Evolutionary conservation across 345 rosid species (phyloP), one percentile per base, ranked within the genome.

Genomic region (Heritiera littoralis): DNA sequence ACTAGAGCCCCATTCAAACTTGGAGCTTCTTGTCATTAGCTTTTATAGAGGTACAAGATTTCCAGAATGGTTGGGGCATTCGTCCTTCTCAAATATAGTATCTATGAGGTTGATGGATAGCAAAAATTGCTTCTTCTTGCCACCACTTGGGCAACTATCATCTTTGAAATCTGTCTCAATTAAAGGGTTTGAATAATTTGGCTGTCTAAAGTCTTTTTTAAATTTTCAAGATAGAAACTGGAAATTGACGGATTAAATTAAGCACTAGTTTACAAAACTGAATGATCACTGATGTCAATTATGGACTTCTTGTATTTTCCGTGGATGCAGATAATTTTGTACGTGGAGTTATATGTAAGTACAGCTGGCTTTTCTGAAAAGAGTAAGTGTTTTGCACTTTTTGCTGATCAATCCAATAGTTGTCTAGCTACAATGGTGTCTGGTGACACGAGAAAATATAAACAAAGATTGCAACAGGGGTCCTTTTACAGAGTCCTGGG

Each of bases 341-440:
- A 94, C 70, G 74, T 73, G 84, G 98, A 94, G 85, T 80, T 94
- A 80, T 93, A 93, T 81, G 98, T 94, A 93, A 94, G 98, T 89
- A 77, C 82, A 83, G 77, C 85, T 84, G 84, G 84, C 69, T 68
- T 76, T 11, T 45, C 64, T 30, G 7, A 23, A 69, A 49, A 14
- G 45, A 45, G 65, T 81, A 30, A 51, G 66, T 5, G 6, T 28
- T 61, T 6, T 61, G 4, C 11, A 12, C 11, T 23, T 12, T 30
- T 63, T 63, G 13, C 6, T 64, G 67, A 64, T 14, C 13, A 64
- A 32, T 30, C 43, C 43, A 32, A 64, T 64, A 32, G 9, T 14
- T 64, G 9, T 64, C 67, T 13, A 5, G 4, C 9, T 32, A 9
- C 63, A 7, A 56, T 58, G 10, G 17, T 32, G 43, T 7, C 43